A percentile compares a stretch with the other conserved stretches of the same genome.
Conservation (phyloP, 306 rosid species). For the Senna tora region DNA sequence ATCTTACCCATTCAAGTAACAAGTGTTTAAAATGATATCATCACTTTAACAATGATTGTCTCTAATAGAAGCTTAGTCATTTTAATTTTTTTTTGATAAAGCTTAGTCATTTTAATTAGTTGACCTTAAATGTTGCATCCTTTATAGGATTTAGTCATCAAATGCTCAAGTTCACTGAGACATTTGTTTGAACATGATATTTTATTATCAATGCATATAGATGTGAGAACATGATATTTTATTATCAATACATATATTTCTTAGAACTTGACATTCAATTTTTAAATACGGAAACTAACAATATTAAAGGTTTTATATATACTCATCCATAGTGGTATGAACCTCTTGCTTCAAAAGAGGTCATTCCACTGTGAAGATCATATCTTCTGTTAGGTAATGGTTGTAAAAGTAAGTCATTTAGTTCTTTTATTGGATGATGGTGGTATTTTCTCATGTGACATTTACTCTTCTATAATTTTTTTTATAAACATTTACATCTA, state of each 20-base stretch:
- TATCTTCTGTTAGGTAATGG: not conserved
- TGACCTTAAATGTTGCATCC: not conserved
- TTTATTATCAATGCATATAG: not conserved
- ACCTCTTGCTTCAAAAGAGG: conserved; percentile 76
- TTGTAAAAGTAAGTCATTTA: not conserved
- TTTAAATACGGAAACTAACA: not conserved
- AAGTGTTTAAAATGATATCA: too few species aligned
- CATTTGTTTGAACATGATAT: not conserved
- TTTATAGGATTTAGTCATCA: not conserved
- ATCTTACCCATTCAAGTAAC: not conserved
- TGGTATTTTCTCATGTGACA: not conserved
- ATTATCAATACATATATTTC: too few species aligned
- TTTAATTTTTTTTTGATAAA: too few species aligned
- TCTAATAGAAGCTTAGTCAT: too few species aligned
- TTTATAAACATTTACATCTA: too few species aligned
- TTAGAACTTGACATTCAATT: not conserved
- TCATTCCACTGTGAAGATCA: conserved; percentile 22
- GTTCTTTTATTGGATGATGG: not conserved
- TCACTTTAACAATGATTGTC: too few species aligned
- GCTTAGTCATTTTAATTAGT: not conserved
- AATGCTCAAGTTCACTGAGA: not conserved
- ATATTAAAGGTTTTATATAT: not conserved
- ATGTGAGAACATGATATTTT: too few species aligned
- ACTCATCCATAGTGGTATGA: conserved; percentile 83
- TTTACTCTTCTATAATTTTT: not conserved